phyloP scores from a whole-genome alignment of 2,329 filamentous ascomycete species.

The Phialocephala sp. region DNA sequence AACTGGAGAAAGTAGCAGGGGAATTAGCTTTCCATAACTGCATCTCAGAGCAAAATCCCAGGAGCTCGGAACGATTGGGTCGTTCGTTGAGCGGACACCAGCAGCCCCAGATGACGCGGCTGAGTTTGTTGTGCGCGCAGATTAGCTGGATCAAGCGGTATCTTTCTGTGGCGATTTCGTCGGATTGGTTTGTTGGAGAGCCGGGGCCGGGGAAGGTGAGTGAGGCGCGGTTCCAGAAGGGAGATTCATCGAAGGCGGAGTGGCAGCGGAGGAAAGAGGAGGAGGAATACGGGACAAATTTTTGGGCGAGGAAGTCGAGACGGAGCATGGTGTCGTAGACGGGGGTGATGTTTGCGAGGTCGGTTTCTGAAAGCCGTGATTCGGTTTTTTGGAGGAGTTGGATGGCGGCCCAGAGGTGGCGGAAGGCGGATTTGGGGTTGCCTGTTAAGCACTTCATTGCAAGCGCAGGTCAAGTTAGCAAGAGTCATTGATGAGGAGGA shows the following conservation, averaged over 20 bases:
- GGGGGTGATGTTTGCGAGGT: slow-evolving; percentile 23
- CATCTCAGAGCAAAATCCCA: slow-evolving; percentile 30
- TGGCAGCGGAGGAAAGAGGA: slow-evolving; percentile 28
- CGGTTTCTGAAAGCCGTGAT: slow-evolving; percentile 15
- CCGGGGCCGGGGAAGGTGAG: no score
- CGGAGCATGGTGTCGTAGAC: slow-evolving; percentile 30
- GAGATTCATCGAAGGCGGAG: slow-evolving; percentile 20
- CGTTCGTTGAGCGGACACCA: slow-evolving; percentile 29
- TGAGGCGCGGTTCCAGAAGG: slow-evolving; percentile 27
- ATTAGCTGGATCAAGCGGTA: slow-evolving; percentile 29
- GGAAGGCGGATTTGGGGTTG: slow-evolving; percentile 30
- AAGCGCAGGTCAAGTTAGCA: slow-evolving; percentile 11
- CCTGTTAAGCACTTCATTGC: slow-evolving; percentile 26
- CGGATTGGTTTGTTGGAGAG: neutral
- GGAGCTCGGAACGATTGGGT: slow-evolving; percentile 26
- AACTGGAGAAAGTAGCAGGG: slow-evolving; percentile 26
- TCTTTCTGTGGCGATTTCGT: slow-evolving; percentile 23
- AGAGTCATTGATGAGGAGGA: neutral
- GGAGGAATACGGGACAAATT: slow-evolving; percentile 28
- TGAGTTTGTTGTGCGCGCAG: slow-evolving; percentile 29
- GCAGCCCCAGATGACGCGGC: slow-evolving; percentile 29
- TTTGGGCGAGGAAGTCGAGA: slow-evolving; percentile 32
- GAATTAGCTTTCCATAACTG: slow-evolving; percentile 30
- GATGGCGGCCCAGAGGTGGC: slow-evolving; percentile 33
- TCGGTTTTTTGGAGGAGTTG: slow-evolving; percentile 28